Conservation (phyloP, 371 early-diverging fungal genomes). For the Syncephalastrum racemosum region DNA sequence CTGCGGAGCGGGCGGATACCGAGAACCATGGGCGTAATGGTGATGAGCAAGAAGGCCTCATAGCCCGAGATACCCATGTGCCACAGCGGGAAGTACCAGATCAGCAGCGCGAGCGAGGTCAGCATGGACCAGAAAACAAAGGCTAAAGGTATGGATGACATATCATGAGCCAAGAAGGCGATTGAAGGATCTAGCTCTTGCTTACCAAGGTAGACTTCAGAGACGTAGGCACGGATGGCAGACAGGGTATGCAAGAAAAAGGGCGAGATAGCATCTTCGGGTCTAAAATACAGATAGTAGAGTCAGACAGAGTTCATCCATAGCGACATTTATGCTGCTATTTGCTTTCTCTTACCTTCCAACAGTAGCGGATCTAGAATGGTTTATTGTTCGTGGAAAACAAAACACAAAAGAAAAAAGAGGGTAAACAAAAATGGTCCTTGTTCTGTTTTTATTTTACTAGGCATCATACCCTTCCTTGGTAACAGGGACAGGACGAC, state of each 20-base stretch:
- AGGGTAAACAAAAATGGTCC: conserved; percentile 4
- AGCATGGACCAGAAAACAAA: conserved; percentile 82
- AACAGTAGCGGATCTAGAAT: conserved; percentile 12
- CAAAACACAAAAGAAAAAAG: conserved; percentile 8
- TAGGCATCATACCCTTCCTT: conserved; percentile 29
- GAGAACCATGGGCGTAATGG: conserved; percentile 60
- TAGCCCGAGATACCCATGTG: conserved; percentile 85
- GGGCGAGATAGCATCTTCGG: conserved; percentile 42
- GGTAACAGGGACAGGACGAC: conserved; percentile 18
- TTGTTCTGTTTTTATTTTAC: conserved; percentile 13
- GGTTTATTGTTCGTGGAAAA: conserved; percentile 2
- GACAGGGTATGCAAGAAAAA: conserved; percentile 26
- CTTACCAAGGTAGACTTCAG: conserved; percentile 63
- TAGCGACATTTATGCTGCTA: background rate
- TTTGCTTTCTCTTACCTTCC: conserved; percentile 17
- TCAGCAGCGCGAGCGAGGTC: conserved; percentile 69
- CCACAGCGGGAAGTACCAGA: conserved; percentile 86
- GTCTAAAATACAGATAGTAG: conserved; percentile 16
- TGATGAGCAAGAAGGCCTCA: conserved; percentile 72
- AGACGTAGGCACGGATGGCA: conserved; percentile 33
- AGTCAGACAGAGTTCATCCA: background rate
- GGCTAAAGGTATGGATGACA: conserved; percentile 31
- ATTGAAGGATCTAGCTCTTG: background rate
- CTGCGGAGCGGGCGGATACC: conserved; percentile 63
- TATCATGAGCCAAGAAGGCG: background rate